phyloP scores from a whole-genome alignment of 306 rosid genomes.

The Myrica gale region DNA sequence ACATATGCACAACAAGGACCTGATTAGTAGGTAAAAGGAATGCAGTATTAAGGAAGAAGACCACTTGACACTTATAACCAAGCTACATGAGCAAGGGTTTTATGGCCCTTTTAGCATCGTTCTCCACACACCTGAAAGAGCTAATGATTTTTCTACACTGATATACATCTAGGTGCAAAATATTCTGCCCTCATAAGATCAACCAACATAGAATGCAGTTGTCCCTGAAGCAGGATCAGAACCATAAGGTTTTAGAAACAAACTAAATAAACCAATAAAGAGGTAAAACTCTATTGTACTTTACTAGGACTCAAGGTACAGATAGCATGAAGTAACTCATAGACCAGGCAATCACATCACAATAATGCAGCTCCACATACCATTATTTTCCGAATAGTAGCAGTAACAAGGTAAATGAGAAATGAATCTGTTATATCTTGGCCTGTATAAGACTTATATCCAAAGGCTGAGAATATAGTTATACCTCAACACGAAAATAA shows the following conservation, averaged over 20 bases:
- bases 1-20: not conserved
- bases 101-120: not conserved
- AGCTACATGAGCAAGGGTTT: not conserved
- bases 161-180: not conserved
- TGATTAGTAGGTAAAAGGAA: not conserved
- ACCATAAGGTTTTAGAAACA: not conserved
- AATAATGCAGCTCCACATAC: not conserved
- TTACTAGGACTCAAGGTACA: not conserved
- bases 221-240: not conserved
- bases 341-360: not conserved
- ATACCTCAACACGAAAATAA: slow-evolving; percentile 92
- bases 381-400: not conserved
- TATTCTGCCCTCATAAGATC: not conserved
- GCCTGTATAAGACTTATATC: not conserved
- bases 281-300: not conserved
- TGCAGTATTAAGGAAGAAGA: not conserved
- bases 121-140: not conserved
- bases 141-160: not conserved
- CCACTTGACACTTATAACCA: not conserved
- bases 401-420: not conserved
- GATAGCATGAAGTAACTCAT: not conserved
- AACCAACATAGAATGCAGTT: not conserved
- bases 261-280: not conserved
- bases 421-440: not conserved
- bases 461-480: not conserved